Base-by-base conservation (phyloP, 768 basidiomycete species). In the Termitomyces titanicus region DNA sequence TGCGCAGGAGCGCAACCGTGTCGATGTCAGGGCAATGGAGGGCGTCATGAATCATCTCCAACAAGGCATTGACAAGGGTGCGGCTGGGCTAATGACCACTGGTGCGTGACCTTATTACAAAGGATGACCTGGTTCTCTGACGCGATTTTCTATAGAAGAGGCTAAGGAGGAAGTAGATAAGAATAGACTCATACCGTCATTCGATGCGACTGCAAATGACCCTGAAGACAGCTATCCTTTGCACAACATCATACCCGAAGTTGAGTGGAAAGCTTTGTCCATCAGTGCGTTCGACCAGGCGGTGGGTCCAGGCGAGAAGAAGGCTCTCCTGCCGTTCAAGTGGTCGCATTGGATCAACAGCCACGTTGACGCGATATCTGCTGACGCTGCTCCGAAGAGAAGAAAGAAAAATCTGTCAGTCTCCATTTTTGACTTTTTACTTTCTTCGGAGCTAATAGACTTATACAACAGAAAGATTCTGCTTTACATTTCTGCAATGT, bases 21-120 rank as follows among this genome's bases (percentile, higher is more conserved):
- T 99, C 35, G 94, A 97, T 72, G 84, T 90, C 18, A 75, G 79
- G 55, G 92, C 93, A 2, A 95, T 97, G 89, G 82, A 90, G 67
- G 83, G 83, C 9, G 92, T 92, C 34, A 85, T 85, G 61, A 81
- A 80, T 54, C 86, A 90, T 70, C 74, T 99, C 57, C 89, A 92
- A 79, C 84, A 88, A 31, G 81, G 85, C 44, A 95, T 99, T 59
- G 83, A 87, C 53, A 84, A 80, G 60, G 86, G 82, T 39, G 88
- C 88, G 0, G 79, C 74, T 47, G 80, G 81, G 20, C 72, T 94
- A 38, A 84, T 90, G 61, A 85, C 86, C 2, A 71, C 74, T 62
- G 89, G 93, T 91, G 57, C 46, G 81, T 69, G 13, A 34, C 54
- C 15, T 33, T 35, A 20, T 13, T 47, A 17, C 17, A 10, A 29